A percentile compares a stretch with the other conserved stretches of the same genome.
phyloP scores from a whole-genome alignment of 345 rosid species.

The Trapa bicornis region DNA sequence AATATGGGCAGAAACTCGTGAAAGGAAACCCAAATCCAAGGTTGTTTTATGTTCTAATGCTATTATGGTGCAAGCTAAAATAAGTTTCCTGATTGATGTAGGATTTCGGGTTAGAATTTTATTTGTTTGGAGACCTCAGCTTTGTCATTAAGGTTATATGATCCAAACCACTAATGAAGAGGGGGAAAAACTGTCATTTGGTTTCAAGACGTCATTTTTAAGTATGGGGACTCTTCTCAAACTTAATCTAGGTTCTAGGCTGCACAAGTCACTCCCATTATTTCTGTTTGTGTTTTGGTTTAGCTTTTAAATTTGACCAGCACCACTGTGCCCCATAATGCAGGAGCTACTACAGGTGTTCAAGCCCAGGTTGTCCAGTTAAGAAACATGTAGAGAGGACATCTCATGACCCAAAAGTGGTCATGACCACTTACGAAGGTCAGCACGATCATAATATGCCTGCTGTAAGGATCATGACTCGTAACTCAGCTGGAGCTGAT shows the following conservation, averaged over 20 bases:
- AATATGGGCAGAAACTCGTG: slow-evolving; percentile 92
- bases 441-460: slow-evolving; percentile 75
- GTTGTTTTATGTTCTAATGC: slow-evolving; percentile 18
- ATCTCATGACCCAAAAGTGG: slow-evolving; percentile 14
- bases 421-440: slow-evolving; percentile 69
- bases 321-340: not conserved
- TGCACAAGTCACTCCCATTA: not conserved
- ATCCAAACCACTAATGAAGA: not conserved
- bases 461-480: slow-evolving; percentile 60
- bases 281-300: not conserved
- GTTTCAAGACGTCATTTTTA: not conserved
- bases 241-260: not conserved
- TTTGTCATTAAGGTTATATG: not conserved
- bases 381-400: slow-evolving; percentile 52
- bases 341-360: slow-evolving; percentile 97
- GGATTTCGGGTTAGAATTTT: too few species aligned
- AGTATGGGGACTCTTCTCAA: not conserved
- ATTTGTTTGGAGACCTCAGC: not conserved
- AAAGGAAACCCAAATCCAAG: slow-evolving; percentile 97
- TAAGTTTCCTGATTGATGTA: not conserved
- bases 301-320: not conserved
- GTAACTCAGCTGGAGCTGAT: slow-evolving; percentile 22
- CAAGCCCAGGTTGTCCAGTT: slow-evolving; percentile 77
- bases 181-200: not conserved
- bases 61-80: not conserved